Evolutionary conservation across 306 rosid genomes (phyloP), one percentile per base, ranked within the genome.

Genomic region (Rosa persica): DNA sequence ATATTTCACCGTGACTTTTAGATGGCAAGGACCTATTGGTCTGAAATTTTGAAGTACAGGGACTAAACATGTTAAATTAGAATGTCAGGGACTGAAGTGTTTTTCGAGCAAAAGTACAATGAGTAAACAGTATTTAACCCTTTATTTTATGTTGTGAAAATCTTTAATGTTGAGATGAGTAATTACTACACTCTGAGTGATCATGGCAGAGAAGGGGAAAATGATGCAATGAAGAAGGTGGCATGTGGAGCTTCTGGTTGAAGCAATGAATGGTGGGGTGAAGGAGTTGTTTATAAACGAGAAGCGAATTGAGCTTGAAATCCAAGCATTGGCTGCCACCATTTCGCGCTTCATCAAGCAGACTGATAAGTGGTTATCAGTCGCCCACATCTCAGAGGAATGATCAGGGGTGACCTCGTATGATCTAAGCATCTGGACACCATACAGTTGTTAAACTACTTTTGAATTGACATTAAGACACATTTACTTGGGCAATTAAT

Each of bases 321-420:
- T 83, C 86, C 86, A 93, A 85, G 72, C 87, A 25, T 78, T 90
- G 25, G 82, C 93, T 39, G 48, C 75, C 46, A 79, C 91, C 5
- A 87, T 92, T 70, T 10, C 92, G 0, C 84, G 86, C 20, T 92
- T 89, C 81, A 85, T 77, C 75, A 90, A 90, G 77, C 94, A 90
- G 81, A 88, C 91, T n/a, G 97, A 92, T 85, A 90, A 90, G 12
- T 90, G 96, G 96, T 94, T 92, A 64, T 62, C 86, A 23, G 73
- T 90, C 23, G 81, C 96, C 61, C 72, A 88, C 92, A 81, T 94
- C 97, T 79, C 97, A 80, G 80, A 89, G 93, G 87, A 94, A 92
- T 57, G 97, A 92, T 88, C 97, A 94, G 95, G 97, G 36, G 36
- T 30, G 36, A 2, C 89, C 67, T 76, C 75, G 9, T 70, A 30